phyloP scores from a whole-genome alignment of 352 stramenopile species.

The Globisporangium alternatum region DNA sequence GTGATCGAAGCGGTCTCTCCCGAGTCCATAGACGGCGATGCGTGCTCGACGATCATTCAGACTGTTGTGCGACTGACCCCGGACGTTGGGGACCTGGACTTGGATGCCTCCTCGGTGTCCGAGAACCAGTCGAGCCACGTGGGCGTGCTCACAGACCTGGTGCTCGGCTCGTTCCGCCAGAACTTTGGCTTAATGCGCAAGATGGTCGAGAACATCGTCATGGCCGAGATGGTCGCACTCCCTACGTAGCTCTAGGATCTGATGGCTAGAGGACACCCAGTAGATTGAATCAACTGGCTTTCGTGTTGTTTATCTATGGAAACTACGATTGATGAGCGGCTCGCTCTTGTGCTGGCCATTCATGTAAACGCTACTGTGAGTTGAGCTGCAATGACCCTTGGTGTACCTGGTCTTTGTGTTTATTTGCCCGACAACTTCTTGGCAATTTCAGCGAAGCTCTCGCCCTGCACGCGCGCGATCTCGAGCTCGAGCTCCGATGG shows the following conservation, averaged over 20 bases:
- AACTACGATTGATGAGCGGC: no score
- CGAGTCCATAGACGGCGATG: neutral
- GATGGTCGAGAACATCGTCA: slow-evolving; percentile 8
- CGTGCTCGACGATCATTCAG: slow-evolving; percentile 3
- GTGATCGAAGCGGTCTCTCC: slow-evolving; percentile 4
- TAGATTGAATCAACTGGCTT: no score
- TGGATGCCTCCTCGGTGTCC: neutral
- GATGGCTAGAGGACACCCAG: no score
- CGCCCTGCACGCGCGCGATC: slow-evolving; percentile 66
- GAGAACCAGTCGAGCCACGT: slow-evolving; percentile 20
- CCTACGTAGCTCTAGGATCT: no score
- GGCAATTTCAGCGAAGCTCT: slow-evolving; percentile 72
- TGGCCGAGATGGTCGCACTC: no score
- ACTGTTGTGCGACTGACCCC: slow-evolving; percentile 6
- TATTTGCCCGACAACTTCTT: no score
- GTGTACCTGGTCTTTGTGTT: no score
- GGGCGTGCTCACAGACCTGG: slow-evolving; percentile 9
- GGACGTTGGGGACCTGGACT: neutral
- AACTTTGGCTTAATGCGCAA: slow-evolving; percentile 11
- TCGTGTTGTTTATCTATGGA: no score
- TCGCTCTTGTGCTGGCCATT: no score
- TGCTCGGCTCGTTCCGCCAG: slow-evolving; percentile 9
- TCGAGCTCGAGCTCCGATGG: slow-evolving; percentile 74
- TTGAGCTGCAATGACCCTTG: no score
- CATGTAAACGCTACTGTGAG: no score